Conservation (phyloP, 169 alveolate species). For the Eimeria tenella region DNA sequence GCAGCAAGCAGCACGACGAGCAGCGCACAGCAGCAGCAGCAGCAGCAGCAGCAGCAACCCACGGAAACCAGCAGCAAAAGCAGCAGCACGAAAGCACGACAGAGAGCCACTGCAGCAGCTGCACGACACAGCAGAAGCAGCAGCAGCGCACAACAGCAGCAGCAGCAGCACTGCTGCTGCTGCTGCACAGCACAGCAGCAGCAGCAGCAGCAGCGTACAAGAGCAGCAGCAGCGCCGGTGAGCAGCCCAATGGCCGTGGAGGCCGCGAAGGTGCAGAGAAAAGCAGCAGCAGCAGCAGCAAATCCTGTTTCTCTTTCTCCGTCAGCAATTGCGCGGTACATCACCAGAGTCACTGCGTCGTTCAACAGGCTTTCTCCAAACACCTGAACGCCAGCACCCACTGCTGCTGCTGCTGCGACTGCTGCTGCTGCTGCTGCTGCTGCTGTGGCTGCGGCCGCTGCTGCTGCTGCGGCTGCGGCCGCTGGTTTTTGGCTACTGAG, state of each 20-base stretch:
- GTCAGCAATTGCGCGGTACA: constrained; percentile 71
- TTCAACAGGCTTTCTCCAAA: constrained; percentile 80
- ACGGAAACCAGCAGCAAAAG: too few species aligned
- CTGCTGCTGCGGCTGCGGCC: not conserved
- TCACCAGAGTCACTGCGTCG: constrained; percentile 80
- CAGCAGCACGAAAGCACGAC: too few species aligned
- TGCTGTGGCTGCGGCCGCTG: constrained; percentile 1
- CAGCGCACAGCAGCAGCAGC: too few species aligned
- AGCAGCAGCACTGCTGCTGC: not conserved
- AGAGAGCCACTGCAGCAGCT: not conserved
- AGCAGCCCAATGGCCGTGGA: constrained; percentile 57
- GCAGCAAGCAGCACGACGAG: too few species aligned
- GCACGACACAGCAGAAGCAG: not conserved
- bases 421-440: constrained; percentile 1
- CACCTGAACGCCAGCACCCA: constrained; percentile 38
- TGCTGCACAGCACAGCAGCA: constrained; percentile 3
- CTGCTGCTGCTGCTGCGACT: constrained; percentile 5
- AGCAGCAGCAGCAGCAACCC: too few species aligned
- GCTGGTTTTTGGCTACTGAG: not conserved
- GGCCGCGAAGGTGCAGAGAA: constrained; percentile 57
- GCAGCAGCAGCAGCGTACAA: constrained; percentile 27
- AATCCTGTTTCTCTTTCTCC: constrained; percentile 36
- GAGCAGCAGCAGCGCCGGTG: constrained; percentile 58
- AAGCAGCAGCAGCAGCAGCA: constrained; percentile 56
- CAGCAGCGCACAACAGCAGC: too few species aligned